A percentile compares a stretch with the other conserved stretches of the same genome.
Evolutionary conservation across 352 stramenopile species (phyloP).

Genomic region (Elongisporangium senticosum): DNA sequence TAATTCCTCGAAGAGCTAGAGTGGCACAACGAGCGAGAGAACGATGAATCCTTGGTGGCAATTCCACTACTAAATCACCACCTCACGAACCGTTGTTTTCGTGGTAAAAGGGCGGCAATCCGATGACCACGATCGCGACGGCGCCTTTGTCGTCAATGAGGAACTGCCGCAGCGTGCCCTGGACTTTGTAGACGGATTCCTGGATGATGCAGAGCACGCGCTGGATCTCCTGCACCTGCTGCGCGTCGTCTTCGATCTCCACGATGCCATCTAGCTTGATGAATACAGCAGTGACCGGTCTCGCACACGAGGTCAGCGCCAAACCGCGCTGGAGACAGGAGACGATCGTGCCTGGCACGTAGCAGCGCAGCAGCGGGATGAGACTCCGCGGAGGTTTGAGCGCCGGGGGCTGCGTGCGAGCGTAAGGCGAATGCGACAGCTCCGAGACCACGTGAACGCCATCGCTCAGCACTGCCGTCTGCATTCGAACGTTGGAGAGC

Average conservation of each 20-base stretch:
- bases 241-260: slow-evolving; percentile 26
- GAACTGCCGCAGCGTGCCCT: slow-evolving; percentile 80
- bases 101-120: slow-evolving; percentile 74
- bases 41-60: neutral
- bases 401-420: slow-evolving; percentile 1
- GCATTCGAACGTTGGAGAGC: neutral
- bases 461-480: neutral
- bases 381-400: slow-evolving; percentile 27
- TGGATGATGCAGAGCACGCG: slow-evolving; percentile 61
- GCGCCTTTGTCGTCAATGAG: slow-evolving; percentile 86
- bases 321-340: slow-evolving; percentile 62
- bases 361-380: slow-evolving; percentile 53
- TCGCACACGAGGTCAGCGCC: slow-evolving; percentile 52
- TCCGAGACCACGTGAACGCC: slow-evolving; percentile 47
- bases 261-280: slow-evolving; percentile 57
- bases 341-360: slow-evolving; percentile 67
- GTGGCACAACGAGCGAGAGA: slow-evolving; percentile 1
- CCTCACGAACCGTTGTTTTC: slow-evolving; percentile 67
- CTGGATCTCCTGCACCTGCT: slow-evolving; percentile 55
- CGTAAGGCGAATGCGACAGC: slow-evolving; percentile 11
- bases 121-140: slow-evolving; percentile 71
- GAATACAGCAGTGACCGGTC: slow-evolving; percentile 70
- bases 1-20: slow-evolving; percentile 53
- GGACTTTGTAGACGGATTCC: slow-evolving; percentile 72
- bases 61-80: neutral